Evolutionary conservation across 768 basidiomycete genomes (phyloP), one percentile per base, ranked within the genome.

Genomic region (Ramaria rubella): DNA sequence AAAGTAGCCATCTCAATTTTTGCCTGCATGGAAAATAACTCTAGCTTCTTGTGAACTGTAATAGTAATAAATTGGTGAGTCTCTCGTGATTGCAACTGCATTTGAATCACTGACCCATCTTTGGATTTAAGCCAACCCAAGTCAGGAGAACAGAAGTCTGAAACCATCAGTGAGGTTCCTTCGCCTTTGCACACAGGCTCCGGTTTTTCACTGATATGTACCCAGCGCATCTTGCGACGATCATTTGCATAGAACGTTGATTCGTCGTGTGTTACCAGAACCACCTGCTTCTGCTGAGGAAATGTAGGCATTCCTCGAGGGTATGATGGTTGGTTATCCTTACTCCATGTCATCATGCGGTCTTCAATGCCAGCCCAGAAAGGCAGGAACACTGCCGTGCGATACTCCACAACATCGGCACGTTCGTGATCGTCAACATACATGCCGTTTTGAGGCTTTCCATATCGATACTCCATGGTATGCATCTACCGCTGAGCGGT

Each of bases 211-310:
- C 29, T 23, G 11, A 30, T 50, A 45, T 61, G 58, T 26, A 59
- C 34, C 61, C 61, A 62, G 15, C 29, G 15, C 7, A 19, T 56
- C 17, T 55, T 55, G 11, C 51, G 40, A 19, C 57, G 61, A 44
- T 63, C 59, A 53, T 63, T 51, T 19, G 58, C 62, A 52, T 62
- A 62, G 59, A 63, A 63, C 17, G 55, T 63, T 15, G 62, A 63
- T 49, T 63, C 62, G 49, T 63, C 60, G 33, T 63, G 62, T 23
- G 44, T 46, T 46, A 46, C 44, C 12, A 46, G 44, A 9, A 46
- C 44, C 44, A 46, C 44, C 8, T 27, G 23, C 23, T 51, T 51
- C 26, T 29, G 49, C 17, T 51, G 24, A 24, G 31, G 17, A 23
- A 34, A 51, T 9, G 49, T 24, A 46, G 9, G 27, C 19, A 31